Base-by-base conservation (phyloP, 345 rosid genomes). In the Rhizophora apiculata region DNA sequence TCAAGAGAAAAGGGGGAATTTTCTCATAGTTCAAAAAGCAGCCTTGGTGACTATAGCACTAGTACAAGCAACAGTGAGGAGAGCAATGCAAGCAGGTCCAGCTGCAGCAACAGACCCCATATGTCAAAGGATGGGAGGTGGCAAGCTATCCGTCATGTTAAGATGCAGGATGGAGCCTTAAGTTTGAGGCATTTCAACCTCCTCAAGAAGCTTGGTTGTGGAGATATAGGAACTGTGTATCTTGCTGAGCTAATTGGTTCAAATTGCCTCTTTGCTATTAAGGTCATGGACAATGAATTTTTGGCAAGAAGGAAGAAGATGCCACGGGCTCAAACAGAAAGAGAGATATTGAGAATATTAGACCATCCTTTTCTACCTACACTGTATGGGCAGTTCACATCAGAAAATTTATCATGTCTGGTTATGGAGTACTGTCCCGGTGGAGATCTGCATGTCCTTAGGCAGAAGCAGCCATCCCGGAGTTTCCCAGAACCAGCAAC, bases 351-450 rank as follows among this genome's bases (percentile, higher is more conserved):
- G 72, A 82, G 87, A 77, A 90, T 89, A 84, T 73, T 93, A 69
- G 98, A 93, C 71, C 98, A 93, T 82, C 98, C 98, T 48, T 93
- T 93, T 74, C 92, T 90, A 21, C 98, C 98, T 64, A 89, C 97
- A 39, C 77, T 93, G 49, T 93, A 85, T 82, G 74, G 94, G 0
- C 97, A 93, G 64, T 93, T 93, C 71, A 85, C 85, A 20, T 86
- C 94, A 46, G 97, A 93, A 75, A 91, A 84, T 64, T 82, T 93
- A 53, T 90, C 92, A 4, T 93, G 98, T 74, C 73, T 91, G 64
- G 96, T 93, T 39, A 89, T 93, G 97, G 98, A 93, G 85, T 93
- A 86, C 73, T 93, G 97, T 80, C 98, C 98, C 11, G 98, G 98
- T 72, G 97, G 98, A 63, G 97, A 93, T 83, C 81, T 93, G 68